Base-by-base conservation (phyloP, 2,329 filamentous ascomycete genomes). In the Pyrenophora graminea region DNA sequence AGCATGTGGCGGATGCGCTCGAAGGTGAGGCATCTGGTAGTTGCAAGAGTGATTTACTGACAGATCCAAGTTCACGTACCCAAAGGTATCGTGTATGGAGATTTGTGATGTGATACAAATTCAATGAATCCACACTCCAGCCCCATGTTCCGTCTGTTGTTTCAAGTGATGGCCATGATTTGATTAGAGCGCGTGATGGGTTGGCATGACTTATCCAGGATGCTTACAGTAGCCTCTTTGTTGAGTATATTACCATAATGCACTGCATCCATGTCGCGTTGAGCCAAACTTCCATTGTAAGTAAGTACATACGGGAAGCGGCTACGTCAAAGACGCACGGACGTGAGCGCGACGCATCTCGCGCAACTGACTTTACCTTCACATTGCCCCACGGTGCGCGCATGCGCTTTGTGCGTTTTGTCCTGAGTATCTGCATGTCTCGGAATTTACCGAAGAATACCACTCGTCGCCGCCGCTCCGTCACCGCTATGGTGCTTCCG, bases 361-460 rank as follows among this genome's bases (percentile, higher is more conserved):
- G 34, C 44, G 43, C 37, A 31, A 30, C 39, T 45, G 49, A 33
- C 50, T 52, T 61, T 51, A 62, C 59, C 41, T 57, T 49, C 45
- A 51, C 51, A 15, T 36, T 61, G 56, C 55, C 58, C 54, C 40
- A 45, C 53, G 23, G 45, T 52, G 46, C 48, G 51, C 48, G 47
- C 32, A 25, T 57, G 50, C 52, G 49, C 51, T 52, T 43, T 49
- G 39, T 43, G 41, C 39, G 19, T 23, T 48, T 33, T 33, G 27
- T 23, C 13, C 31, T 34, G 15, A 19, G 39, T 42, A 38, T 31
- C 37, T 40, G 39, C 33, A 42, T 19, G 27, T 34, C 40, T 2
- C 25, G 25, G n/a, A 15, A 21, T 31, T n/a, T 37, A 21, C 33
- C 9, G 31, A 42, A 51, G 12, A 36, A 59, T 58, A 55, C 37